Evolutionary conservation across 202 grass and related monocot species (phyloP).

Genomic region (Setaria viridis): DNA sequence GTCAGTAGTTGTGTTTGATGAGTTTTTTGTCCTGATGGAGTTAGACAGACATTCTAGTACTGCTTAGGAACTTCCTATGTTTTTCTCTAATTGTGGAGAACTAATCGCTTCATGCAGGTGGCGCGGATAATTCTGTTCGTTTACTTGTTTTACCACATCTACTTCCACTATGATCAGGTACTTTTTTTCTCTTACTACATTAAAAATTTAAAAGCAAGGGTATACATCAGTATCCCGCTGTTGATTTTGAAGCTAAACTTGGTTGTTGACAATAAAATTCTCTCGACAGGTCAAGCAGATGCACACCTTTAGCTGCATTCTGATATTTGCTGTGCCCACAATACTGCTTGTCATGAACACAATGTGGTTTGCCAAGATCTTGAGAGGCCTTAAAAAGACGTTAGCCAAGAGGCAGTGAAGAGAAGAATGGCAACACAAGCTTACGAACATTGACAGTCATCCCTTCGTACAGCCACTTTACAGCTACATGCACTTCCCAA

Average conservation of each 20-base stretch:
- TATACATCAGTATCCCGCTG: conserved; percentile 7
- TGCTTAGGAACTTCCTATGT: neutral
- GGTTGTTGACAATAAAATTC: conserved; percentile 44
- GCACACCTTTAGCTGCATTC: conserved; percentile 65
- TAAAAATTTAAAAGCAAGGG: neutral
- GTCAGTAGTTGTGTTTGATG: neutral
- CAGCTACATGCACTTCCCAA: conserved; percentile 24
- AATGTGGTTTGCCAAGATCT: conserved; percentile 97
- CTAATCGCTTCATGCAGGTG: conserved; percentile 63
- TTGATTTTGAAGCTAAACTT: conserved; percentile 34
- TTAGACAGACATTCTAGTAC: neutral
- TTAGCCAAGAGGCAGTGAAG: conserved; percentile 89
- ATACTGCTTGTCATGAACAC: conserved; percentile 84
- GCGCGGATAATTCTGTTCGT: conserved; percentile 90
- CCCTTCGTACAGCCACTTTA: conserved; percentile 41
- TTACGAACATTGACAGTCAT: conserved; percentile 31
- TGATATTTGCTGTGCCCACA: conserved; percentile 78
- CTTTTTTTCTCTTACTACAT: conserved; percentile 24
- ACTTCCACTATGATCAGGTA: conserved; percentile 88
- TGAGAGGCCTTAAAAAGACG: conserved; percentile 92
- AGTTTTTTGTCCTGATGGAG: neutral
- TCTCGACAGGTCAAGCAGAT: conserved; percentile 69
- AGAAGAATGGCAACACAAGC: conserved; percentile 35
- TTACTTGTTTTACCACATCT: conserved; percentile 95
- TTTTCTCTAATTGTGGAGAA: conserved; percentile 9